phyloP scores from a whole-genome alignment of 345 rosid species.

The Iberis pinnata region DNA sequence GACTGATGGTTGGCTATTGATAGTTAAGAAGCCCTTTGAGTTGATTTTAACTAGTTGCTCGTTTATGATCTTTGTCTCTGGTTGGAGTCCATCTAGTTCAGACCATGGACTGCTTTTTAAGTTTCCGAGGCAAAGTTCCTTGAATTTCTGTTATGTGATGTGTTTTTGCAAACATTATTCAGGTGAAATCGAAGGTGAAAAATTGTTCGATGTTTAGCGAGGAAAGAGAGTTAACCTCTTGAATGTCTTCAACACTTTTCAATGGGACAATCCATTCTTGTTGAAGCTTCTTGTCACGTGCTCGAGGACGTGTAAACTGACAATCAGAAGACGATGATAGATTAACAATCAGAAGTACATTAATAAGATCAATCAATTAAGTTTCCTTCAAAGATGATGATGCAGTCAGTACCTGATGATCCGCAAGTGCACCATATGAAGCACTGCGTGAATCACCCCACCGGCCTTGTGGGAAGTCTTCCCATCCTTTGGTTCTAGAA shows the following conservation, averaged over 20 bases:
- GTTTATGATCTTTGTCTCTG: slow-evolving; percentile 87
- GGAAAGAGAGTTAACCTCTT: slow-evolving; percentile 45
- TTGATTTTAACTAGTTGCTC: slow-evolving; percentile 80
- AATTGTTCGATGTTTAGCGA: neutral
- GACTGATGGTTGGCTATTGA: slow-evolving; percentile 96
- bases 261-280: slow-evolving; percentile 80
- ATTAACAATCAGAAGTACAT: neutral
- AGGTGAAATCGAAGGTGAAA: neutral
- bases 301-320: slow-evolving; percentile 42
- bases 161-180: slow-evolving; percentile 7
- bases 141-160: slow-evolving; percentile 61
- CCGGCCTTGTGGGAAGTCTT: slow-evolving; percentile 77
- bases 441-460: slow-evolving; percentile 93
- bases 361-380: neutral
- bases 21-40: slow-evolving; percentile 77
- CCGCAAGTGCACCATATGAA: slow-evolving; percentile 74
- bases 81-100: slow-evolving; percentile 83
- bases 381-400: neutral
- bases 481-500: slow-evolving; percentile 86
- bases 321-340: slow-evolving; percentile 1
- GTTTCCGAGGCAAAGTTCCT: slow-evolving; percentile 70
- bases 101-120: slow-evolving; percentile 92
- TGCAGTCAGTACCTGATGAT: slow-evolving; percentile 81
- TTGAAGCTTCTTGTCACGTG: slow-evolving; percentile 84
- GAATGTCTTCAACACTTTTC: slow-evolving; percentile 64